phyloP scores from a whole-genome alignment of 371 early-diverging fungal species.

The Globomyces sp. region DNA sequence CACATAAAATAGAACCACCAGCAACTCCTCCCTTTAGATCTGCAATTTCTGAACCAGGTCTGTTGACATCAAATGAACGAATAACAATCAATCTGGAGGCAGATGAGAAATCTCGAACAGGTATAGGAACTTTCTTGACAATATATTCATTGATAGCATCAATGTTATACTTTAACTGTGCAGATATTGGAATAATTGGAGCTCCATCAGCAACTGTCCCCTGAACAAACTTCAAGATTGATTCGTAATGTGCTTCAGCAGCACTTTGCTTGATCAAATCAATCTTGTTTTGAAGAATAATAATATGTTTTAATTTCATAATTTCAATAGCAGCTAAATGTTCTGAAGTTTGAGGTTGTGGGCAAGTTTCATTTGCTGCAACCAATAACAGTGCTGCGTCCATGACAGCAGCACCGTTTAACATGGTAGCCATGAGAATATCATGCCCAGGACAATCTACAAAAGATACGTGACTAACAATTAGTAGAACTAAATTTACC shows the following conservation, averaged over 20 bases:
- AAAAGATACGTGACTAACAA: constrained; percentile 95
- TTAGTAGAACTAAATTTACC: constrained; percentile 36
- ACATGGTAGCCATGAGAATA: constrained; percentile 99
- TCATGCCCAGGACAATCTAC: constrained; percentile 99
- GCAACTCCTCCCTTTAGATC: constrained; percentile 99
- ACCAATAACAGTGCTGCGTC: constrained; percentile 99
- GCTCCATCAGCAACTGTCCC: constrained; percentile 95
- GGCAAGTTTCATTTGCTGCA: constrained; percentile 99
- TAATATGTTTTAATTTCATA: constrained; percentile 97
- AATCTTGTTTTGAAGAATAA: constrained; percentile 99
- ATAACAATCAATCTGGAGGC: constrained; percentile 98
- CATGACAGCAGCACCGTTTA: constrained; percentile 99
- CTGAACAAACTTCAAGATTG: constrained; percentile 94
- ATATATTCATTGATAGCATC: constrained; percentile 99
- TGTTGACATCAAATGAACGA: constrained; percentile 99
- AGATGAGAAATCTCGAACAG: constrained; percentile 90
- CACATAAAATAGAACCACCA: constrained; percentile 98
- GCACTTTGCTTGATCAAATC: constrained; percentile 97
- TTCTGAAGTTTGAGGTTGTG: constrained; percentile 99
- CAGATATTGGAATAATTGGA: constrained; percentile 99
- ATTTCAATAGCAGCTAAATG: constrained; percentile 99
- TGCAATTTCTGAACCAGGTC: constrained; percentile 97
- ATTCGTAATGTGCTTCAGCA: constrained; percentile 92
- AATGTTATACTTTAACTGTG: constrained; percentile 99
- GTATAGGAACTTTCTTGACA: constrained; percentile 97